phyloP scores from a whole-genome alignment of 2,329 filamentous ascomycete species.

The Aspergillus sp. region DNA sequence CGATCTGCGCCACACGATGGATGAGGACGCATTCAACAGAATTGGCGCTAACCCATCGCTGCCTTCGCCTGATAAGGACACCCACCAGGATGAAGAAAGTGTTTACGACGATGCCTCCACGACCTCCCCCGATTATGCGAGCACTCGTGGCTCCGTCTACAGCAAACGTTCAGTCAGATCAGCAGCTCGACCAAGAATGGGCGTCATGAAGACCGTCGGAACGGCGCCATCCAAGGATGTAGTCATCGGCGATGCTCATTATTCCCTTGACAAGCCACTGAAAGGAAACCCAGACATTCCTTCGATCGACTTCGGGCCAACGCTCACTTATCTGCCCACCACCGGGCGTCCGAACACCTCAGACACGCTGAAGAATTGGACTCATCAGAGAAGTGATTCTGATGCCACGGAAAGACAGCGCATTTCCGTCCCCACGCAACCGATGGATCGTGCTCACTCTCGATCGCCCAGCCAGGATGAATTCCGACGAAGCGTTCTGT shows the following conservation, averaged over 20 bases:
- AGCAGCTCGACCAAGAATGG: conserved; percentile 66
- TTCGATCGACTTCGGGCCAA: conserved; percentile 81
- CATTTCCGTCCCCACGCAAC: conserved; percentile 20
- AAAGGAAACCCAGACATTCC: conserved; percentile 60
- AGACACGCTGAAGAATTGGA: conserved; percentile 47
- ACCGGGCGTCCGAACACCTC: conserved; percentile 57
- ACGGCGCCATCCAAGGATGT: conserved; percentile 45
- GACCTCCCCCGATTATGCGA: conserved; percentile 75
- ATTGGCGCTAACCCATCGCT: conserved; percentile 37
- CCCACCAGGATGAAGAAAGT: conserved; percentile 37
- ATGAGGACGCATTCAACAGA: conserved; percentile 52
- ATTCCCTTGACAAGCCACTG: conserved; percentile 35
- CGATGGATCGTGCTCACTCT: conserved; percentile 34
- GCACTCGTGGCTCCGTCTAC: conserved; percentile 58
- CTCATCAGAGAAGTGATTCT: conserved; percentile 33
- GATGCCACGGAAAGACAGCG: conserved; percentile 32
- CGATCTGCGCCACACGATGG: conserved; percentile 44
- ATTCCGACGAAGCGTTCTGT: conserved; percentile 66
- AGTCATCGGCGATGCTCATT: conserved; percentile 49
- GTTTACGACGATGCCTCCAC: conserved; percentile 63
- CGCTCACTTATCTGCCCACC: conserved; percentile 64
- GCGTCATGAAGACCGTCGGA: conserved; percentile 77
- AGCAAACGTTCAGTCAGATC: conserved; percentile 42
- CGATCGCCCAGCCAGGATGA: conserved; percentile 49
- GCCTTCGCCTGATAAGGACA: conserved; percentile 27